Conservation (phyloP, 176 grass and related monocot species). For the Zea luxurians region DNA sequence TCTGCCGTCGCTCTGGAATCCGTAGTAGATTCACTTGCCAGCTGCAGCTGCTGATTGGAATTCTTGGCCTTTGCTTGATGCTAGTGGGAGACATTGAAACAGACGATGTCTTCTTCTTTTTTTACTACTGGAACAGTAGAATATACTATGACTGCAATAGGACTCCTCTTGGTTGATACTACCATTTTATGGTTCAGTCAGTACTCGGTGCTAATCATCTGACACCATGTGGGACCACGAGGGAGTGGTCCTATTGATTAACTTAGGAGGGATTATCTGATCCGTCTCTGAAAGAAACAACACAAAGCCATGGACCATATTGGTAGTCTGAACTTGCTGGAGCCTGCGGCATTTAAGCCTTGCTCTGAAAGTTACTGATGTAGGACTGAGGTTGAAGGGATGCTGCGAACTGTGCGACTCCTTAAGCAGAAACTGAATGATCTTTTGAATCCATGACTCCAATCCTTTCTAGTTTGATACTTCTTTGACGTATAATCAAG, state of each 20-base stretch:
- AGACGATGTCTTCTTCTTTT: background rate
- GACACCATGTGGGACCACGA: background rate
- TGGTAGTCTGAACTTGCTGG: constrained; percentile 9
- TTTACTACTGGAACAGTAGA: background rate
- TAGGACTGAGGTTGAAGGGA: constrained; percentile 10
- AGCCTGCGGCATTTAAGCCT: background rate
- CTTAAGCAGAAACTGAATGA: background rate
- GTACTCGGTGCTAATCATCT: background rate
- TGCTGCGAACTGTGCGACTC: background rate
- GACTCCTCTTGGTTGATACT: background rate
- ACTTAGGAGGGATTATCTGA: background rate
- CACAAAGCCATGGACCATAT: background rate
- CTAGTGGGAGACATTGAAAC: background rate
- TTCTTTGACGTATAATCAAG: background rate
- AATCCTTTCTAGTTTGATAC: background rate
- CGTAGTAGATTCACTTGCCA: background rate
- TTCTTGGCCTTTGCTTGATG: constrained; percentile 26
- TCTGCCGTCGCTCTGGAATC: background rate
- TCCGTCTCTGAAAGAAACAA: background rate
- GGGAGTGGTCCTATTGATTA: background rate
- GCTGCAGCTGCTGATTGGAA: constrained; percentile 13
- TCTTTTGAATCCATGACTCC: background rate
- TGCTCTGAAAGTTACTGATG: constrained; percentile 4
- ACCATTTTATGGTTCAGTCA: background rate
- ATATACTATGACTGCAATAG: background rate